Evolutionary conservation across 768 basidiomycete species (phyloP).

Genomic region (Leccinum pellstonianum): DNA sequence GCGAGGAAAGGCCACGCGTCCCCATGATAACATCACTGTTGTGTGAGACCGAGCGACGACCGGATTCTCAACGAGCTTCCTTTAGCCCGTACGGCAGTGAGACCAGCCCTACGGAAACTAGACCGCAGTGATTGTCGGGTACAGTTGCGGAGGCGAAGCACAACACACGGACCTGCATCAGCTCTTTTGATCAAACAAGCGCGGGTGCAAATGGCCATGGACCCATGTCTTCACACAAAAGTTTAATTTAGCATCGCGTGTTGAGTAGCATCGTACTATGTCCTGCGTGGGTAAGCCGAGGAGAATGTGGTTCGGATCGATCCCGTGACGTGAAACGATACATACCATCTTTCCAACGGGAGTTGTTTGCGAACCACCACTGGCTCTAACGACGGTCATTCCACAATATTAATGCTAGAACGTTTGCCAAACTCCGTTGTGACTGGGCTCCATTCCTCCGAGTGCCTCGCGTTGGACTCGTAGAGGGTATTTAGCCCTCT

Average conservation of each 20-base stretch:
- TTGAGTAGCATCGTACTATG: not conserved
- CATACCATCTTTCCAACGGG: not conserved
- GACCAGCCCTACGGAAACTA: not conserved
- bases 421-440: slow-evolving; percentile 7
- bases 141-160: not conserved
- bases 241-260: not conserved
- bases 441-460: not conserved
- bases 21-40: slow-evolving; percentile 6
- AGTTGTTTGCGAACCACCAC: not conserved
- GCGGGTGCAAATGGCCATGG: slow-evolving; percentile 1
- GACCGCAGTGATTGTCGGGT: not conserved
- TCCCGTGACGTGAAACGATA: slow-evolving; percentile 10
- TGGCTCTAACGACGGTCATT: not conserved
- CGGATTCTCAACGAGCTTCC: not conserved
- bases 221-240: not conserved
- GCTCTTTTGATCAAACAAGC: not conserved
- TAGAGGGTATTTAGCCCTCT: not conserved
- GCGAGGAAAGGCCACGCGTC: slow-evolving; percentile 7
- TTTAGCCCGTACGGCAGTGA: not conserved
- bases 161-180: slow-evolving; percentile 1
- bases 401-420: not conserved
- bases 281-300: slow-evolving; percentile 16
- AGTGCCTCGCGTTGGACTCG: slow-evolving; percentile 3
- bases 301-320: slow-evolving; percentile 2
- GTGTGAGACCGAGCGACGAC: not conserved